phyloP scores from a whole-genome alignment of 768 basidiomycete genomes.

The Obba rivulosa region DNA sequence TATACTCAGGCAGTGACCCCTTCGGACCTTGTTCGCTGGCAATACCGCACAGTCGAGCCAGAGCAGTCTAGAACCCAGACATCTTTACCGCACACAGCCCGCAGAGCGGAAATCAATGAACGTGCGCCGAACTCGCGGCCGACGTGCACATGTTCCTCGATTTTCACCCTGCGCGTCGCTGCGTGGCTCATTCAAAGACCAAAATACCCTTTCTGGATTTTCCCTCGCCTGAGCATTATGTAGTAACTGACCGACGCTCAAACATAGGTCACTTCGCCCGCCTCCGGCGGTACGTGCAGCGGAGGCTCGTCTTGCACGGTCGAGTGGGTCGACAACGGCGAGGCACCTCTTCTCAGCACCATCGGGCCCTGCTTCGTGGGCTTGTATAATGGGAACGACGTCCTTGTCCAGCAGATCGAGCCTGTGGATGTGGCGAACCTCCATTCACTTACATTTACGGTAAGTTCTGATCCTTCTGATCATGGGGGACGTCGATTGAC shows the following conservation, averaged over 20 bases:
- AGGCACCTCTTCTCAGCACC: constrained; percentile 36
- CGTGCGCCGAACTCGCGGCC: too few relatives aligned
- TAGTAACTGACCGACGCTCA: neutral
- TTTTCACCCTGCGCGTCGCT: too few relatives aligned
- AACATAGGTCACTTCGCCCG: constrained; percentile 43
- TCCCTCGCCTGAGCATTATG: too few relatives aligned
- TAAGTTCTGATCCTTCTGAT: constrained; percentile 23
- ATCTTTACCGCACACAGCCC: too few relatives aligned
- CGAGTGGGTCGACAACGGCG: constrained; percentile 62
- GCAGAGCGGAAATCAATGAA: too few relatives aligned
- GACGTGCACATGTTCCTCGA: too few relatives aligned
- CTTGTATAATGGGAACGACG: constrained; percentile 52
- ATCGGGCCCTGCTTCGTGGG: constrained; percentile 52
- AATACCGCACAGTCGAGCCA: too few relatives aligned
- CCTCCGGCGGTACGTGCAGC: constrained; percentile 37
- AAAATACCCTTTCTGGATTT: too few relatives aligned
- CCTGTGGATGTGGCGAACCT: constrained; percentile 47
- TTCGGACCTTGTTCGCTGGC: too few relatives aligned
- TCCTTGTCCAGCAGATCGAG: constrained; percentile 51
- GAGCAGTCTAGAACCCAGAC: too few relatives aligned
- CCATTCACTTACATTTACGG: constrained; percentile 51
- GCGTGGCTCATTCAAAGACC: too few relatives aligned
- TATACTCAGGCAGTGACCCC: too few relatives aligned
- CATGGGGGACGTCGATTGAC: neutral
- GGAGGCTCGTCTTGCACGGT: constrained; percentile 52